phyloP scores from a whole-genome alignment of 352 stramenopile species.

The Thraustotheca clavata region DNA sequence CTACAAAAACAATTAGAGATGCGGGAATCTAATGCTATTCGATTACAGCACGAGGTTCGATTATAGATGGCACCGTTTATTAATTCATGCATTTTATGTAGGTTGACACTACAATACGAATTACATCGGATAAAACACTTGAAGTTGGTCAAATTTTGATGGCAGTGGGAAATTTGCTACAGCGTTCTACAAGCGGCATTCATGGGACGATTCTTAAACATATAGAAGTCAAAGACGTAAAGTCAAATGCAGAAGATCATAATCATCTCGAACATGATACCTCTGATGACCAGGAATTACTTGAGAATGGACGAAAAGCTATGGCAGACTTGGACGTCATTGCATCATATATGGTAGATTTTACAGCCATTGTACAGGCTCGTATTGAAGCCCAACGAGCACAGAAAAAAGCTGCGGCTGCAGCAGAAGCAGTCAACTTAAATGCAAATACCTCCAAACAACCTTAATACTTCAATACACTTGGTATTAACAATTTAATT shows the following conservation, averaged over 20 bases:
- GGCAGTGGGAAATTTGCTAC: conserved; percentile 76
- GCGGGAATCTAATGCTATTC: conserved; percentile 55
- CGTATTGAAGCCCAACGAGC: conserved; percentile 60
- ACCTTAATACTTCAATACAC: background rate
- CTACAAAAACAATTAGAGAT: conserved; percentile 73
- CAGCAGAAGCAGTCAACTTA: background rate
- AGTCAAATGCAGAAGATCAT: background rate
- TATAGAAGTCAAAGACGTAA: conserved; percentile 50
- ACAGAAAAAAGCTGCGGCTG: conserved; percentile 43
- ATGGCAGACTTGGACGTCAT: conserved; percentile 88
- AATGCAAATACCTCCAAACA: background rate
- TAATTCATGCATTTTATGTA: background rate
- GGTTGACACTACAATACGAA: conserved; percentile 77
- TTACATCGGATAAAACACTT: conserved; percentile 86
- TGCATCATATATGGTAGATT: conserved; percentile 90
- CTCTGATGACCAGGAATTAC: conserved; percentile 73
- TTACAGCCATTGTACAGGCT: conserved; percentile 71
- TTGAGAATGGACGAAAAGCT: conserved; percentile 78
- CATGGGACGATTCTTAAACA: conserved; percentile 85
- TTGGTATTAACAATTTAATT: background rate
- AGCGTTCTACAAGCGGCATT: conserved; percentile 75
- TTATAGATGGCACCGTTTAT: background rate
- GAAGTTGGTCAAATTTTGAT: conserved; percentile 87
- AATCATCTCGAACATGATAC: conserved; percentile 27
- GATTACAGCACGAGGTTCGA: conserved; percentile 63